These are phyloP conservation scores for Cutaneotrichosporon spelunceum DNA, from an alignment of 1,284 basidiomycete genomes.

Conservation along the genomic window DNA sequence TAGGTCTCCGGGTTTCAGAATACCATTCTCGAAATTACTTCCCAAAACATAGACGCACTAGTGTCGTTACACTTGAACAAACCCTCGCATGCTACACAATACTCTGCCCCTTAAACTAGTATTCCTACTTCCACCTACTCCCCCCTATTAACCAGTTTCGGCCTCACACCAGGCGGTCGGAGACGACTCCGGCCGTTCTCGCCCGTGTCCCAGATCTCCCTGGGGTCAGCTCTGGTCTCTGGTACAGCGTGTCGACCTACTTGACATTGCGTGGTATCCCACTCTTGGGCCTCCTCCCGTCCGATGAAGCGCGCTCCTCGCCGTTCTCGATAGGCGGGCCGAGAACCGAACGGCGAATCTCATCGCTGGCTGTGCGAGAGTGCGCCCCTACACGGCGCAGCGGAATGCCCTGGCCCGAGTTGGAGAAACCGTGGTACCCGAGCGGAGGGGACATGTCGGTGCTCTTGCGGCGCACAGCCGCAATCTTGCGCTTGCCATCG, in stretches of 20 bases:
- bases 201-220: conserved; percentile 45
- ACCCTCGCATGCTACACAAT: background rate
- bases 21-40: too few species aligned
- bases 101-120: background rate
- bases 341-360: conserved; percentile 2
- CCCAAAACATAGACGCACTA: too few species aligned
- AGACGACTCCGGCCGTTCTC: conserved; percentile 34
- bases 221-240: conserved; percentile 10
- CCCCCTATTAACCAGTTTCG: background rate
- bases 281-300: conserved; percentile 32
- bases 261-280: conserved; percentile 41
- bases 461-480: conserved; percentile 1
- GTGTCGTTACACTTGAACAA: background rate
- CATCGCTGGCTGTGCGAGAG: conserved; percentile 3
- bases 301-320: background rate
- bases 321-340: background rate
- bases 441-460: background rate
- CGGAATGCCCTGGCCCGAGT: background rate
- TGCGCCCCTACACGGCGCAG: background rate
- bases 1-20: too few species aligned
- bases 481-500: background rate
- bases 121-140: background rate
- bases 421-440: background rate
- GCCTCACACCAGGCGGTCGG: conserved; percentile 6
- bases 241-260: conserved; percentile 22